Conservation (phyloP, 192 early-diverging fungal species). For the Coemansia sp. region DNA sequence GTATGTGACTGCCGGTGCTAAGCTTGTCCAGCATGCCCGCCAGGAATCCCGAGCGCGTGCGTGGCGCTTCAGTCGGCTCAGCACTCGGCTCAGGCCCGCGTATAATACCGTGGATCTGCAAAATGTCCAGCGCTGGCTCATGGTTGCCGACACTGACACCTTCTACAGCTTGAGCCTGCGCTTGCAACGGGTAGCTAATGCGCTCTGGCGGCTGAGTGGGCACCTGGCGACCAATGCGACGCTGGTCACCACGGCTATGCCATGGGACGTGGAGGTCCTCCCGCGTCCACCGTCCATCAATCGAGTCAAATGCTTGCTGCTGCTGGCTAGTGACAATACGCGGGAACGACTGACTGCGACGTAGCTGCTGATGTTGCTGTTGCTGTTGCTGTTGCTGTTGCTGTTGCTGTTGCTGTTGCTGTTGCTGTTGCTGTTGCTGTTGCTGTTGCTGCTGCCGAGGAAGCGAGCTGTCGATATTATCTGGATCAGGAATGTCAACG, state of each 20-base stretch:
- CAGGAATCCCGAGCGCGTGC: slow-evolving; percentile 23
- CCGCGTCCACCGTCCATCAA: slow-evolving; percentile 10
- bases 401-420: neutral
- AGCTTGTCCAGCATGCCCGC: slow-evolving; percentile 30
- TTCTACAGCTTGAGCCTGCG: neutral
- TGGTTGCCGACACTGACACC: neutral
- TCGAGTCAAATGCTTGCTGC: neutral
- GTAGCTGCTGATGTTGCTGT: slow-evolving; percentile 2
- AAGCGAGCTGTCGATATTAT: neutral
- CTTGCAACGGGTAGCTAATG: slow-evolving; percentile 11
- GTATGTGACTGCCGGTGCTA: slow-evolving; percentile 6
- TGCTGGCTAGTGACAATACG: slow-evolving; percentile 7
- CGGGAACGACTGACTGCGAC: slow-evolving; percentile 40
- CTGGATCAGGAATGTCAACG: neutral
- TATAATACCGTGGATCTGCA: neutral
- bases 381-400: neutral
- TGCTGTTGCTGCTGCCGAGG: neutral
- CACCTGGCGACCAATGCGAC: neutral
- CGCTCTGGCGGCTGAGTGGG: slow-evolving; percentile 3
- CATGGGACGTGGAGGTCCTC: slow-evolving; percentile 12
- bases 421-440: neutral
- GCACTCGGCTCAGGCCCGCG: neutral
- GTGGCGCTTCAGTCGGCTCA: neutral
- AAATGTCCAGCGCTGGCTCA: neutral
- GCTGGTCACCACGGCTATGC: slow-evolving; percentile 13